Evolutionary conservation across 192 early-diverging fungal genomes (phyloP), one percentile per base, ranked within the genome.

Genomic region (Allomyces arbusculus): DNA sequence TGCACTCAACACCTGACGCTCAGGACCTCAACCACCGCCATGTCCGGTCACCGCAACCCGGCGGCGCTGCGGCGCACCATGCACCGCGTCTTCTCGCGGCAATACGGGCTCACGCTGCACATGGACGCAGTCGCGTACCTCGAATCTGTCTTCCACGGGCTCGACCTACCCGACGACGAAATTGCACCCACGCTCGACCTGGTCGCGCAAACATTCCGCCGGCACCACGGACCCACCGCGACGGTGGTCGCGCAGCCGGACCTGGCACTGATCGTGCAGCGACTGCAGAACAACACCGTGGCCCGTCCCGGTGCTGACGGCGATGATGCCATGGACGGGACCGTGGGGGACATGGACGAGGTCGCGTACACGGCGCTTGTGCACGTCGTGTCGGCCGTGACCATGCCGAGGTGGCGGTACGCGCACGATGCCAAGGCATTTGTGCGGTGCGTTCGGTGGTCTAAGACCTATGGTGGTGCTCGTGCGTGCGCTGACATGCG

Each of bases 321-420:
- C 33, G 33, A 40, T 7, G 33, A 40, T 8, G 33, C 4, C 5
- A 40, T 40, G 33, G 33, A 40, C 7, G 33, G 7, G 3, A 8
- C 33, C 33, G 0, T 0, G 7, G 33, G 33, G 7, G 33, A 40
- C 7, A 40, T 40, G 7, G 75, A 80, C 16, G 55, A 68, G 61
- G 74, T 83, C 22, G 79, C 86, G 63, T 75, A 86, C 44, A 66
- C 74, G 7, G 74, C 77, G 10, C 76, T 82, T 64, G 72, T 89
- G 16, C 77, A 84, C 64, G 79, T 91, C 0, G 76, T 90, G 4
- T 82, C 85, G 66, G 89, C 89, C 22, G 92, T 91, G 69, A 71
- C 80, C 44, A 73, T 91, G 61, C 87, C 87, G 14, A 69, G 80
- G 50, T 87, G 81, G 78, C 71, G 76, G 50, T 92, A 84, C 74